A percentile compares a stretch with the other conserved stretches of the same genome.
Conservation (phyloP, 108 stramenopile genomes). For the Thalassiosira profunda region DNA sequence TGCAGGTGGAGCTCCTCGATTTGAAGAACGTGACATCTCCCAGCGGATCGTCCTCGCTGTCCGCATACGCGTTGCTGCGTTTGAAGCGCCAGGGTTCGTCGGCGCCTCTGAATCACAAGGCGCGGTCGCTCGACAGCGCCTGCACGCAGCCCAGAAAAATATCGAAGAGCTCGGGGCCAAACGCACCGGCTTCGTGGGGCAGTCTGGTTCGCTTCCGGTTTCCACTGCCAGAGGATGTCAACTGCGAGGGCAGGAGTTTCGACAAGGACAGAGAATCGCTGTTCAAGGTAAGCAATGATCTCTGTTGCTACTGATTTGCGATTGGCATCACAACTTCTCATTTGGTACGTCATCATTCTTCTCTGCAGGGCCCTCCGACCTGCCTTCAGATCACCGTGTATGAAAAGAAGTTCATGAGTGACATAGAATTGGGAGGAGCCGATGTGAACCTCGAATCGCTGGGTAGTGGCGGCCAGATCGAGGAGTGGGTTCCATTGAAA, state of each 20-base stretch:
- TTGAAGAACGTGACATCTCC: slow-evolving; percentile 96
- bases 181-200: slow-evolving; percentile 93
- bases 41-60: slow-evolving; percentile 78
- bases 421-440: slow-evolving; percentile 74
- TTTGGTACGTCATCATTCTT: too few relatives aligned
- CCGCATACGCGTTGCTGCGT: slow-evolving; percentile 84
- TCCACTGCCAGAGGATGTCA: slow-evolving; percentile 83
- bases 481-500: slow-evolving; percentile 91
- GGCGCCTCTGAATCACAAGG: slow-evolving; percentile 80
- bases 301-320: too few relatives aligned
- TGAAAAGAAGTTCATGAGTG: slow-evolving; percentile 92
- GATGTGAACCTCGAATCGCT: slow-evolving; percentile 82
- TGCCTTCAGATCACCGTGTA: slow-evolving; percentile 85
- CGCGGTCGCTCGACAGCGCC: slow-evolving; percentile 80
- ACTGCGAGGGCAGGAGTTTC: slow-evolving; percentile 72
- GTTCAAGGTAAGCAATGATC: too few relatives aligned
- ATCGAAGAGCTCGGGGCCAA: slow-evolving; percentile 83
- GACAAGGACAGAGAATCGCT: slow-evolving; percentile 79
- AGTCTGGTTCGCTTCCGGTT: slow-evolving; percentile 85
- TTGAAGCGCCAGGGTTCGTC: slow-evolving; percentile 69
- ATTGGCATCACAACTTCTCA: too few relatives aligned
- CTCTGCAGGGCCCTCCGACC: slow-evolving; percentile 87
- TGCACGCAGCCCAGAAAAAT: slow-evolving; percentile 73
- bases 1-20: slow-evolving; percentile 95
- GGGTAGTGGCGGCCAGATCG: slow-evolving; percentile 79